Conservation (phyloP, 805 yeast genomes). For the Ogataea henricii region DNA sequence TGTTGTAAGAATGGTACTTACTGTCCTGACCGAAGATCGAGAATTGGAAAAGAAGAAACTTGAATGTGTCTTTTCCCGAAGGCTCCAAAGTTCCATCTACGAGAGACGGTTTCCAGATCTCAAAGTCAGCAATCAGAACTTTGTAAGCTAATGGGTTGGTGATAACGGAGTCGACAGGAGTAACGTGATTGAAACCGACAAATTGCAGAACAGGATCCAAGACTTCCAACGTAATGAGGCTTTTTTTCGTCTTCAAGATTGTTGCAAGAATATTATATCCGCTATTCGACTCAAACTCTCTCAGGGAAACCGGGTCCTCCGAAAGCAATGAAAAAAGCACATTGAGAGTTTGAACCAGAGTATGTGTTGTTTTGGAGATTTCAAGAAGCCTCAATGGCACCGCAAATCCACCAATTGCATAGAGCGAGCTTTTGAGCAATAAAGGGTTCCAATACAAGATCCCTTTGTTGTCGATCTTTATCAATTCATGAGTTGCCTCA, state of each 20-base stretch:
- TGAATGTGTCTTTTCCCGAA: constrained; percentile 43
- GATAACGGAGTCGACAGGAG: constrained; percentile 59
- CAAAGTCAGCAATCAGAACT: constrained; percentile 61
- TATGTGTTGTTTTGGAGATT: constrained; percentile 36
- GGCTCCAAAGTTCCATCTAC: constrained; percentile 24
- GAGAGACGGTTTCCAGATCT: constrained; percentile 48
- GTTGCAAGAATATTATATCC: constrained; percentile 64
- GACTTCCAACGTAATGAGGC: constrained; percentile 41
- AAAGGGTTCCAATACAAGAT: constrained; percentile 22
- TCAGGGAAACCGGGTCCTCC: constrained; percentile 51
- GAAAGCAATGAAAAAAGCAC: constrained; percentile 46
- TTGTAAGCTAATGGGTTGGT: constrained; percentile 59
- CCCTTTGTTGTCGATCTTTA: neutral
- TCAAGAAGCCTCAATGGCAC: constrained; percentile 50
- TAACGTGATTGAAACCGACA: constrained; percentile 55
- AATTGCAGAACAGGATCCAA: constrained; percentile 50
- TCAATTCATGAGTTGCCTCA: neutral
- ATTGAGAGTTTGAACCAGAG: constrained; percentile 38
- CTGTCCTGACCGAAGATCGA: constrained; percentile 56
- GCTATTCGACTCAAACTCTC: constrained; percentile 58
- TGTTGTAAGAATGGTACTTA: constrained; percentile 51
- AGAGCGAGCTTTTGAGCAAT: constrained; percentile 25
- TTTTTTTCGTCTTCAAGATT: constrained; percentile 49
- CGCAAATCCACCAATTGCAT: constrained; percentile 55
- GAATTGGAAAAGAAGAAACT: constrained; percentile 59